Conservation (phyloP, 2,329 filamentous ascomycete species). For the Daldinia sp. region DNA sequence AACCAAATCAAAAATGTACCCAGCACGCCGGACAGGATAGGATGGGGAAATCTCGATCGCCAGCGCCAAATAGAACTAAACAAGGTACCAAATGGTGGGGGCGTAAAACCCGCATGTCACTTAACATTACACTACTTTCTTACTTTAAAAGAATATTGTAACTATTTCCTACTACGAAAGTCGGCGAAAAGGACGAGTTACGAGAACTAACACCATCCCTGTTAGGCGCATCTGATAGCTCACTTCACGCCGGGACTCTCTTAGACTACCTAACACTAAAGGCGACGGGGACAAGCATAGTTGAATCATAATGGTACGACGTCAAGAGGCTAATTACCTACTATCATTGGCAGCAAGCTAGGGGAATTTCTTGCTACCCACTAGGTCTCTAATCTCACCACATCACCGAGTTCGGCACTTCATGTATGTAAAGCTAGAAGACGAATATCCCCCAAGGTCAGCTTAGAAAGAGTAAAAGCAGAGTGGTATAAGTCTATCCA, state of each 20-base stretch:
- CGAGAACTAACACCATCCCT: conserved; percentile 2
- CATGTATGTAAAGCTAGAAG: not conserved
- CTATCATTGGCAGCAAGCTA: not conserved
- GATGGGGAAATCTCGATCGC: conserved; percentile 29
- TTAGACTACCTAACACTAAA: not conserved
- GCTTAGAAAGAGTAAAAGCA: not conserved
- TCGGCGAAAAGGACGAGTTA: not conserved
- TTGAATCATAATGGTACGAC: not conserved
- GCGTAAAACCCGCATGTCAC: not conserved
- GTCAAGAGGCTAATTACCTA: not conserved
- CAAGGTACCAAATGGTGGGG: conserved; percentile 12
- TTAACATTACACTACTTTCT: too few relatives aligned
- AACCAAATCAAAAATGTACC: too few relatives aligned
- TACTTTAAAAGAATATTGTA: not conserved
- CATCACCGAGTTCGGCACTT: conserved; percentile 1
- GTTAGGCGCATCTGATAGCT: not conserved
- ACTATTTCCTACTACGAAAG: not conserved
- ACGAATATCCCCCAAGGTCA: conserved; percentile 1
- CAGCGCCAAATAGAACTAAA: conserved; percentile 12
- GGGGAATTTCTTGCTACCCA: not conserved
- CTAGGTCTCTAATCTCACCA: not conserved
- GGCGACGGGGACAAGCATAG: not conserved
- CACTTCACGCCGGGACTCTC: not conserved
- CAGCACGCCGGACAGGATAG: not conserved
- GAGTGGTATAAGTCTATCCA: conserved; percentile 39